Evolutionary conservation across 2,329 filamentous ascomycete genomes (phyloP).

Genomic region (Zasmidium cellare): DNA sequence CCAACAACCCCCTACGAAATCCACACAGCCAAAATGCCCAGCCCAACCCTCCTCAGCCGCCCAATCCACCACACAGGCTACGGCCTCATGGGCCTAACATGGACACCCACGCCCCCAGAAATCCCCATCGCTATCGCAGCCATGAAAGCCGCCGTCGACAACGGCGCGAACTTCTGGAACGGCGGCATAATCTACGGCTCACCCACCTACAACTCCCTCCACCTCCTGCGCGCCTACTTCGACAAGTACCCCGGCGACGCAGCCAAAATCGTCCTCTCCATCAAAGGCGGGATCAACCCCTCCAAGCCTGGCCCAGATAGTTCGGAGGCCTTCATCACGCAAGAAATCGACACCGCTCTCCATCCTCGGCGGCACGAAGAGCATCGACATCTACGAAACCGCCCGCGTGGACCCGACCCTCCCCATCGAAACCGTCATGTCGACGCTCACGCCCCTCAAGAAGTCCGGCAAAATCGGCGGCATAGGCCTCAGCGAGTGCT

Average conservation of each 20-base stretch:
- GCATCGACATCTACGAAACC: slow-evolving; percentile 44
- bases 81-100: not conserved
- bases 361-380: slow-evolving; percentile 45
- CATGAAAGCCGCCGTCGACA: not conserved
- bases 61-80: not conserved
- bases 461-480: slow-evolving; percentile 54
- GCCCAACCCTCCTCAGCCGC: not conserved
- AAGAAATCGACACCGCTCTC: slow-evolving; percentile 44
- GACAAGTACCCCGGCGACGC: slow-evolving; percentile 50
- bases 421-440: slow-evolving; percentile 42
- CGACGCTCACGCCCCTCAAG: slow-evolving; percentile 39
- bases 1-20: not conserved
- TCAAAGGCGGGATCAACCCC: slow-evolving; percentile 45
- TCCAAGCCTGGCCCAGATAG: slow-evolving; percentile 51
- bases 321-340: slow-evolving; percentile 29
- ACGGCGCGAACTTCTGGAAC: slow-evolving; percentile 49
- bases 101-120: not conserved
- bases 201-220: slow-evolving; percentile 42
- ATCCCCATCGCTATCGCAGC: not conserved
- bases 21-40: not conserved
- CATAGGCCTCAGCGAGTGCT: slow-evolving; percentile 53
- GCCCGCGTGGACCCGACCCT: slow-evolving; percentile 40
- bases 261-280: slow-evolving; percentile 45
- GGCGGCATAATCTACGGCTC: slow-evolving; percentile 50
- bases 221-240: slow-evolving; percentile 48